These are phyloP conservation scores for Cutaneotrichosporon cyanovorans DNA, from an alignment of 1,284 basidiomycete species.

Conservation along the genomic window DNA sequence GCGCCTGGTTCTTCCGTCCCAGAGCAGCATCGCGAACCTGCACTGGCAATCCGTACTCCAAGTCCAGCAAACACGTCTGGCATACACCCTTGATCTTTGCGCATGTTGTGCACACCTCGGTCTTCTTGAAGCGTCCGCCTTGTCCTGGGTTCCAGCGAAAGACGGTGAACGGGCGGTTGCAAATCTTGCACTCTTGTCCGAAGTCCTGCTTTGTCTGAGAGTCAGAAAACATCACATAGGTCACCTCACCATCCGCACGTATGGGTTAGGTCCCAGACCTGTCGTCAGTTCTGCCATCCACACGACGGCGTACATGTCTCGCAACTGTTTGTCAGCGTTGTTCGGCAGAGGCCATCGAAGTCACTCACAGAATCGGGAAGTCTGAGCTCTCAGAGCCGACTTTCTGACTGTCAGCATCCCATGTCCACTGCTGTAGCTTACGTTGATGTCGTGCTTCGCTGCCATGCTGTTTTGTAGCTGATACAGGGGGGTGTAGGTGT, in stretches of 20 bases:
- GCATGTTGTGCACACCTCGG: conserved; percentile 96
- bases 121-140: conserved; percentile 92
- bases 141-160: conserved; percentile 96
- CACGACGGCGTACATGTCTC: conserved; percentile 65
- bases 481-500: too few species aligned
- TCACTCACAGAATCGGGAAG: conserved; percentile 45
- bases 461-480: conserved; percentile 20
- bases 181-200: conserved; percentile 81
- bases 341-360: not conserved
- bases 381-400: conserved; percentile 45
- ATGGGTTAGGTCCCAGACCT: conserved; percentile 82
- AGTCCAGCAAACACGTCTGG: conserved; percentile 93
- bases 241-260: conserved; percentile 71
- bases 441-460: conserved; percentile 46
- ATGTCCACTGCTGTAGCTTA: conserved; percentile 13
- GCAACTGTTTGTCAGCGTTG: conserved; percentile 45
- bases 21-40: conserved; percentile 96
- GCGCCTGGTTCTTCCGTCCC: conserved; percentile 76
- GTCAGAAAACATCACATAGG: not conserved
- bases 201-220: conserved; percentile 86
- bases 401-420: conserved; percentile 29
- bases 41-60: conserved; percentile 91
- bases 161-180: conserved; percentile 90
- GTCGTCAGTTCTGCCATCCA: conserved; percentile 1
- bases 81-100: conserved; percentile 99